Percentiles rank a stretch among this genome's conserved stretches.
Evolutionary conservation across 208 protist genomes (phyloP).

Genomic region (Leishmania arabica): DNA sequence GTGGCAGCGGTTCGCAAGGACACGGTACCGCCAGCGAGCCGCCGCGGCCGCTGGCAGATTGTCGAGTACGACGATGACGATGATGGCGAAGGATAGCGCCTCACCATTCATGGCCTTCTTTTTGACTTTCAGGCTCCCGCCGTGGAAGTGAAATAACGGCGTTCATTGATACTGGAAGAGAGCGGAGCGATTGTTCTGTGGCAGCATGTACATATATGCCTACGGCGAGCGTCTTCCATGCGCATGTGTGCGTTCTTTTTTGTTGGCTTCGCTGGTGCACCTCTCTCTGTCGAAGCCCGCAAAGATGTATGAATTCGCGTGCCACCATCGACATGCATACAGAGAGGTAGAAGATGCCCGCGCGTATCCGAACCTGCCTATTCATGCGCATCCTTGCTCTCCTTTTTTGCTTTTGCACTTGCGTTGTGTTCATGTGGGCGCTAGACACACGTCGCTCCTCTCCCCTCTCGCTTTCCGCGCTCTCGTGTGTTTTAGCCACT

Average conservation of each 20-base stretch:
- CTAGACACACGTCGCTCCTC: background rate
- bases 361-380: background rate
- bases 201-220: background rate
- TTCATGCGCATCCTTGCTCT: background rate
- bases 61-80: conserved; percentile 78
- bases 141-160: background rate
- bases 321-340: background rate
- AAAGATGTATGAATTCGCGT: background rate
- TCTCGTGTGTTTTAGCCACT: background rate
- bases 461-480: background rate
- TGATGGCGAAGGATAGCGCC: conserved; percentile 15
- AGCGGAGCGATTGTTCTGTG: background rate
- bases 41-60: conserved; percentile 66
- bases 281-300: background rate
- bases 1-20: conserved; percentile 14
- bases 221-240: background rate
- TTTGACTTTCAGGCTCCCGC: background rate
- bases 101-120: background rate
- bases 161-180: background rate
- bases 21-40: conserved; percentile 25
- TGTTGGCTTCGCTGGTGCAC: background rate
- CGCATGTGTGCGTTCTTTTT: background rate
- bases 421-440: background rate
- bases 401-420: background rate
- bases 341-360: background rate